Evolutionary conservation across 2,329 filamentous ascomycete species (phyloP).

Genomic region (Blastomyces percursus): DNA sequence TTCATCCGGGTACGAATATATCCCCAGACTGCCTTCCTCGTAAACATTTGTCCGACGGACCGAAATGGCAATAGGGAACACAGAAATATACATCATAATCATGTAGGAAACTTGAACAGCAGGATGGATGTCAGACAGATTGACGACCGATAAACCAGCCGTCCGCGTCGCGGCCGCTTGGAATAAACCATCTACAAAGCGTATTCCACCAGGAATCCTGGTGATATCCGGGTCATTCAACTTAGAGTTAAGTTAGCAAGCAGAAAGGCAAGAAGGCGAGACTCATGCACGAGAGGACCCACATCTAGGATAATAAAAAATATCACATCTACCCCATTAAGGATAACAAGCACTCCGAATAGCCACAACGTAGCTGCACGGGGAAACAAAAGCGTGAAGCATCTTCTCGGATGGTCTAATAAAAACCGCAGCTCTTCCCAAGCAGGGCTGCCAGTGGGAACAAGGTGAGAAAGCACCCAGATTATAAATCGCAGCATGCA

Average conservation of each 20-base stretch:
- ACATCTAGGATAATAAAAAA: conserved; percentile 90
- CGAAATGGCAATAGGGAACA: conserved; percentile 92
- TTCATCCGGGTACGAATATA: conserved; percentile 60
- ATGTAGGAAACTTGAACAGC: conserved; percentile 89
- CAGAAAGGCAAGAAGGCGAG: not conserved
- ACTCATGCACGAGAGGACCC: conserved; percentile 28
- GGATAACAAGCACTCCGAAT: conserved; percentile 67
- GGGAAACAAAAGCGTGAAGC: conserved; percentile 90
- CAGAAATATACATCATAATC: conserved; percentile 99
- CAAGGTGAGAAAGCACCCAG: conserved; percentile 61
- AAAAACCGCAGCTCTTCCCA: conserved; percentile 89
- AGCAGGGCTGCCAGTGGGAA: conserved; percentile 54
- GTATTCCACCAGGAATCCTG: conserved; percentile 56
- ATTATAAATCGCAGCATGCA: conserved; percentile 91
- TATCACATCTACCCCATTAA: conserved; percentile 77
- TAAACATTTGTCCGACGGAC: conserved; percentile 93
- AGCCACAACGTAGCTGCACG: conserved; percentile 90
- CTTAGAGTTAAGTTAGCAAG: conserved; percentile 29
- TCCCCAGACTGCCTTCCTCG: conserved; percentile 60
- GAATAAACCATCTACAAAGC: conserved; percentile 78
- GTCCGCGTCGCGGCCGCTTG: conserved; percentile 84
- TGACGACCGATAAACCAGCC: conserved; percentile 77
- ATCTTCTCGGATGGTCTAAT: conserved; percentile 86
- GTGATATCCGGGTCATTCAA: conserved; percentile 61
- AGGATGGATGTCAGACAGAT: conserved; percentile 66